A percentile compares a stretch with the other conserved stretches of the same genome.
phyloP scores from a whole-genome alignment of 257 asterid genomes.

The Nicotiana noctiflora region DNA sequence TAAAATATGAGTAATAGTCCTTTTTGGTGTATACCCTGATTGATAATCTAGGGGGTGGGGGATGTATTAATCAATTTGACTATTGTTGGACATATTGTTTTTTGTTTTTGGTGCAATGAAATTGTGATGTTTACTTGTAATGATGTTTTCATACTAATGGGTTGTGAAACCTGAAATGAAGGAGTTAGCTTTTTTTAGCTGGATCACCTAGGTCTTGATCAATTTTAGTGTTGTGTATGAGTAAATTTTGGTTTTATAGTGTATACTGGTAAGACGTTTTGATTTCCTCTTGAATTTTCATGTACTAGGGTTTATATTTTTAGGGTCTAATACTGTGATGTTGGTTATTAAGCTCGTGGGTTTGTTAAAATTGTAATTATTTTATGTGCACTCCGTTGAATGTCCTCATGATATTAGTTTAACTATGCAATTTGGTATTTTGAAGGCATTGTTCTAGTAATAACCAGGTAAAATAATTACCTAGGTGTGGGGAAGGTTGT shows the following conservation, averaged over 20 bases:
- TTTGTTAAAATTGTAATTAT: too few species aligned
- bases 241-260: not conserved
- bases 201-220: not conserved
- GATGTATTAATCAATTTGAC: not conserved
- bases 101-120: not conserved
- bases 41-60: not conserved
- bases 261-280: not conserved
- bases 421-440: not conserved
- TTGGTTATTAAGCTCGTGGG: too few species aligned
- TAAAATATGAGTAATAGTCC: not conserved
- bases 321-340: too few species aligned
- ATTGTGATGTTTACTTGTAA: not conserved
- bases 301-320: too few species aligned
- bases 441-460: not conserved
- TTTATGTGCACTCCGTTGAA: too few species aligned
- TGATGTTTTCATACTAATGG: not conserved
- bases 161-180: not conserved
- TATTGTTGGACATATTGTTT: not conserved
- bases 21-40: not conserved
- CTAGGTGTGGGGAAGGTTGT: not conserved
- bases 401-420: too few species aligned
- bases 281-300: too few species aligned
- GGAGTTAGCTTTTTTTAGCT: not conserved
- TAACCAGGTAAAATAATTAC: not conserved
- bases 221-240: not conserved